A percentile compares a stretch with the other conserved stretches of the same genome.
Conservation (phyloP, 257 asterid species). For the Solanum arcanum region DNA sequence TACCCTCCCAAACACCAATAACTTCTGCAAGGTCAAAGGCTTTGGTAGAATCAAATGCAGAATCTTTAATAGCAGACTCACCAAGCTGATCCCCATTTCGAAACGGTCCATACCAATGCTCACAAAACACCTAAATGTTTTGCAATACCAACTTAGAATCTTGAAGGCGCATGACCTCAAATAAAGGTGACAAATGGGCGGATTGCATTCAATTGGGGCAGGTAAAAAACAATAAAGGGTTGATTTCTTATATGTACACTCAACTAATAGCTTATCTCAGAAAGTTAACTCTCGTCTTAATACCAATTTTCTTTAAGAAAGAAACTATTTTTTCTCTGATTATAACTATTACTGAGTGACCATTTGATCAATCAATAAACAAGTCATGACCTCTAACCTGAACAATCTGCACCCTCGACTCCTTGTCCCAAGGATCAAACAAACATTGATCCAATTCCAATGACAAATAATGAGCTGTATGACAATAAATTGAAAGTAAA, state of each 20-base stretch:
- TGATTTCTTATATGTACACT: background rate
- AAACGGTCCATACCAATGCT: constrained; percentile 96
- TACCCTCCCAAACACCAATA: constrained; percentile 52
- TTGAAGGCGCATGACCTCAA: constrained; percentile 25
- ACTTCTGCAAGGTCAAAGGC: constrained; percentile 37
- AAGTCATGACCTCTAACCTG: constrained; percentile 11
- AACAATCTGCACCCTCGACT: constrained; percentile 57
- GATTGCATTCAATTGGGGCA: background rate
- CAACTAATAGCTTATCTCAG: background rate
- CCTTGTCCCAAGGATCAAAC: constrained; percentile 44
- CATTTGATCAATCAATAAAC: background rate
- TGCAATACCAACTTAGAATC: constrained; percentile 21
- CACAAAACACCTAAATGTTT: constrained; percentile 44
- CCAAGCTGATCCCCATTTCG: constrained; percentile 93
- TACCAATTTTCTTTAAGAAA: background rate
- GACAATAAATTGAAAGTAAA: too few relatives aligned
- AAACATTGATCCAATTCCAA: constrained; percentile 80
- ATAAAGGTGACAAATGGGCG: background rate
- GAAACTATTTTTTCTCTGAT: background rate
- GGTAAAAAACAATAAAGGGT: background rate
- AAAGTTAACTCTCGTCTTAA: background rate
- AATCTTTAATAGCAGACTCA: constrained; percentile 74
- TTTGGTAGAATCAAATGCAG: constrained; percentile 79
- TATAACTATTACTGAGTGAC: background rate
- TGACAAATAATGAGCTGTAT: background rate